These are phyloP conservation scores for Paraconiothyrium brasiliense DNA, from an alignment of 2,329 filamentous ascomycete genomes.

Conservation along the genomic window DNA sequence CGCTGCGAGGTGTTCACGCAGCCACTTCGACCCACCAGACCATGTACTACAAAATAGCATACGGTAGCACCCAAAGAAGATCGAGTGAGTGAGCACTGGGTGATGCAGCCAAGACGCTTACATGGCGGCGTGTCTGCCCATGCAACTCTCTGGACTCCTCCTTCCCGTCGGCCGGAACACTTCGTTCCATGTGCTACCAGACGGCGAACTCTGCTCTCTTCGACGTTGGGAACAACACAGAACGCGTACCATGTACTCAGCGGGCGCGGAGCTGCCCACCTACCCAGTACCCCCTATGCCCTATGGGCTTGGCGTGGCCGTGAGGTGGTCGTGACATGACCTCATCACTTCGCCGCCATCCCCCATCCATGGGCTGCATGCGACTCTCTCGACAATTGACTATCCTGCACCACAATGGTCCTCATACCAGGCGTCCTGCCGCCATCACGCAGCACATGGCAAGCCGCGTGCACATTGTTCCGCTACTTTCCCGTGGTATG, in stretches of 20 bases:
- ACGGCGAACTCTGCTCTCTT: background rate
- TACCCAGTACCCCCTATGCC: background rate
- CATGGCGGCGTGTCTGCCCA: background rate
- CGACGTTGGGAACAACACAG: background rate
- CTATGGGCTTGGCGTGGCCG: conserved; percentile 18
- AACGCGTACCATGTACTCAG: background rate
- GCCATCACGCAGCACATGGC: conserved; percentile 62
- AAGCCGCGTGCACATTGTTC: conserved; percentile 55
- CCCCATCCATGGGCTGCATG: background rate
- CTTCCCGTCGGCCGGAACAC: background rate
- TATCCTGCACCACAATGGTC: conserved; percentile 41
- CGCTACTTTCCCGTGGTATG: conserved; percentile 62
- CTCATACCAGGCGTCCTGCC: conserved; percentile 57
- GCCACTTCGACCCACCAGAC: background rate
- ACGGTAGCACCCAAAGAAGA: too few relatives aligned
- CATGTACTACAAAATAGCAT: too few relatives aligned
- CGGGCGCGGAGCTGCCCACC: background rate
- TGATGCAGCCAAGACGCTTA: conserved; percentile 6
- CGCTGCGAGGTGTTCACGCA: background rate
- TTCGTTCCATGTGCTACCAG: background rate
- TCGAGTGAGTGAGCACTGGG: background rate
- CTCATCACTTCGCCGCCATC: conserved; percentile 8
- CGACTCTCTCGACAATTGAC: background rate
- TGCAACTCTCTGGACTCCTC: background rate
- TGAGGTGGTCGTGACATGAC: conserved; percentile 11